A percentile compares a stretch with the other conserved stretches of the same genome.
These are phyloP conservation scores for Cokeromyces recurvatus DNA, from an alignment of 371 early-diverging fungal species.

Conservation along the genomic window DNA sequence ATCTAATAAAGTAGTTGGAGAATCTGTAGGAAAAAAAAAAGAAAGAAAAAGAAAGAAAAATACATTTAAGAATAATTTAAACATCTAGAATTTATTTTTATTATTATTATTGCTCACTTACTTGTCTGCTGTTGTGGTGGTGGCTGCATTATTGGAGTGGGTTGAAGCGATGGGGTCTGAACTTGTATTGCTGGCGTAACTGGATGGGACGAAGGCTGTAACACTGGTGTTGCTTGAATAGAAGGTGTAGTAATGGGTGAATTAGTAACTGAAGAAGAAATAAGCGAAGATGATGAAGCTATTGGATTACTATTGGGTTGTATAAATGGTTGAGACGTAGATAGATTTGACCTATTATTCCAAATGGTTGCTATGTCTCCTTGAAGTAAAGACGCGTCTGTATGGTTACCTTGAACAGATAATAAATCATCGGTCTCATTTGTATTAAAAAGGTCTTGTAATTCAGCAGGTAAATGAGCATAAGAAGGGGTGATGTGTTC, in stretches of 20 bases:
- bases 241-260: not conserved
- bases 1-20: conserved; percentile 32
- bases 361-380: not conserved
- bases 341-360: too few relatives aligned
- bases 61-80: not conserved
- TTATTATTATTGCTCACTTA: too few relatives aligned
- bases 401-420: conserved; percentile 8
- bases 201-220: not conserved
- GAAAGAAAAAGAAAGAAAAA: too few relatives aligned
- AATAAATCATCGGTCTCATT: conserved; percentile 33
- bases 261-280: too few relatives aligned
- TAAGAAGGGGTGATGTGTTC: conserved; percentile 17
- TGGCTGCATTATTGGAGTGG: not conserved
- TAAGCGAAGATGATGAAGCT: too few relatives aligned
- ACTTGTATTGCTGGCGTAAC: too few relatives aligned
- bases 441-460: conserved; percentile 30
- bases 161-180: not conserved
- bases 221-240: not conserved
- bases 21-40: conserved; percentile 3
- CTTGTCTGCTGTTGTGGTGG: not conserved
- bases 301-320: too few relatives aligned
- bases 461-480: conserved; percentile 34
- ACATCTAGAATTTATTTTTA: too few relatives aligned
- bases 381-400: conserved; percentile 15
- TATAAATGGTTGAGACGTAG: too few relatives aligned